phyloP scores from a whole-genome alignment of 2,329 filamentous ascomycete species.

The Xylariales sp. region DNA sequence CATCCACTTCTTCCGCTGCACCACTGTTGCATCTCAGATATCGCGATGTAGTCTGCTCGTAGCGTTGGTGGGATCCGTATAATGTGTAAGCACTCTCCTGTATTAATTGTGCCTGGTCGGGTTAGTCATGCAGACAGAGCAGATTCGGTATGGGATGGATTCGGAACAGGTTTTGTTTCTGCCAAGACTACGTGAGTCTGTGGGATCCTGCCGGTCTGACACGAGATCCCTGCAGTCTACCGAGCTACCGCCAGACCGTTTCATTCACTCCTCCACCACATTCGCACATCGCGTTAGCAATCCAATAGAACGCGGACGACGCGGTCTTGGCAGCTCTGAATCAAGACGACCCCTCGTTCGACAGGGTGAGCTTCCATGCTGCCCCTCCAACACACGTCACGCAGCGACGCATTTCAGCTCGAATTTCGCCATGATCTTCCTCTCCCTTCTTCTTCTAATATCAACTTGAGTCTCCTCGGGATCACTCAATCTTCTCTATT shows the following conservation, averaged over 20 bases:
- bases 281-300: background rate
- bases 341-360: conserved; percentile 8
- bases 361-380: conserved; percentile 7
- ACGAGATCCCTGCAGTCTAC: background rate
- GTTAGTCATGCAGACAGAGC: too few species aligned
- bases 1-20: too few species aligned
- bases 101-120: too few species aligned
- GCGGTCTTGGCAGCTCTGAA: conserved; percentile 9
- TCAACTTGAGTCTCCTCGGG: background rate
- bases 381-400: conserved; percentile 8
- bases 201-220: background rate
- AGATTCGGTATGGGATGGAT: too few species aligned
- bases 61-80: too few species aligned
- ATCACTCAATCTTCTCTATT: background rate
- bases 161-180: too few species aligned
- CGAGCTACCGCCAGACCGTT: conserved; percentile 1
- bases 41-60: too few species aligned
- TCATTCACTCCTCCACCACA: conserved; percentile 6
- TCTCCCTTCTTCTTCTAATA: conserved; percentile 1
- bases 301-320: conserved; percentile 6
- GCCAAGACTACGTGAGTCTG: too few species aligned
- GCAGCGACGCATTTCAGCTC: background rate
- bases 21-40: too few species aligned
- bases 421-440: background rate
- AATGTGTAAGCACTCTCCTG: too few species aligned